Percentiles rank a stretch among this genome's conserved stretches.
Conservation (phyloP, 2,329 filamentous ascomycete genomes). For the Phaeosphaeriaceae sp. region DNA sequence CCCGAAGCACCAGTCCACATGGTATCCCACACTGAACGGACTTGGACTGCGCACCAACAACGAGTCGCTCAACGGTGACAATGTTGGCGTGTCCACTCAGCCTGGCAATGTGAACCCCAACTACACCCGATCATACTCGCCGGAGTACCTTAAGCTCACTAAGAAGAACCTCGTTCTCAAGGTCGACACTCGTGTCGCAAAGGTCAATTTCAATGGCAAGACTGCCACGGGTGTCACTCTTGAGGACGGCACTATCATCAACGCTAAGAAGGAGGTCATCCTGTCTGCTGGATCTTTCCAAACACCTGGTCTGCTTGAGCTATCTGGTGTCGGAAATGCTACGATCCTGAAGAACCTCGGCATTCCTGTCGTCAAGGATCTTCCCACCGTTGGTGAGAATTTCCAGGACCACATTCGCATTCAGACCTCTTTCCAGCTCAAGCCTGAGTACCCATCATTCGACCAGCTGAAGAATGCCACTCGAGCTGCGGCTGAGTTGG, state of each 20-base stretch:
- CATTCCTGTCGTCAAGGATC: slow-evolving; percentile 26
- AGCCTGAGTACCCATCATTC: slow-evolving; percentile 30
- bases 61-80: slow-evolving; percentile 59
- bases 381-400: slow-evolving; percentile 37
- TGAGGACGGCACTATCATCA: slow-evolving; percentile 36
- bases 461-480: slow-evolving; percentile 34
- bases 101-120: slow-evolving; percentile 57
- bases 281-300: slow-evolving; percentile 36
- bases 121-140: slow-evolving; percentile 59
- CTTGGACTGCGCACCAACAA: slow-evolving; percentile 52
- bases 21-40: slow-evolving; percentile 56
- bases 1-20: slow-evolving; percentile 53
- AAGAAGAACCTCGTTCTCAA: slow-evolving; percentile 53
- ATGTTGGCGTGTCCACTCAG: slow-evolving; percentile 59
- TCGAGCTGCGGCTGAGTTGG: slow-evolving; percentile 50
- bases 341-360: slow-evolving; percentile 20
- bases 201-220: slow-evolving; percentile 45
- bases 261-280: slow-evolving; percentile 38
- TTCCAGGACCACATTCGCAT: slow-evolving; percentile 44
- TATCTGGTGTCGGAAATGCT: slow-evolving; percentile 31
- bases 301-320: slow-evolving; percentile 33
- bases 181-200: slow-evolving; percentile 47
- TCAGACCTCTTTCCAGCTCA: slow-evolving; percentile 30
- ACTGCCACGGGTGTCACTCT: slow-evolving; percentile 43
- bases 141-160: slow-evolving; percentile 53